Evolutionary conservation across 108 stramenopile genomes (phyloP).

Genomic region (Pseudonitzschia multiseries): DNA sequence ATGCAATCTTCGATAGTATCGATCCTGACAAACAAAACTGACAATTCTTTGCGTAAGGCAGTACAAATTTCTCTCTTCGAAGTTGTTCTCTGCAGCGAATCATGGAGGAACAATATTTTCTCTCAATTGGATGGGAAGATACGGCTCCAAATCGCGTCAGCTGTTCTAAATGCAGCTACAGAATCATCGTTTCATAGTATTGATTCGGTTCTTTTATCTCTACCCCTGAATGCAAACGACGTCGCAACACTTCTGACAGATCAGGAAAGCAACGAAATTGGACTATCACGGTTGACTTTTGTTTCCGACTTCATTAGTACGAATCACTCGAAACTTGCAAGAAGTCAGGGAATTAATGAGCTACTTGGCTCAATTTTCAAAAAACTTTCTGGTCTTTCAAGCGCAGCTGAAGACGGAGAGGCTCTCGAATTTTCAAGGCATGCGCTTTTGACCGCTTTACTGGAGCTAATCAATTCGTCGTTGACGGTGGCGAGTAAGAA

Average conservation of each 20-base stretch:
- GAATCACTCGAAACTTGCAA: slow-evolving; percentile 32
- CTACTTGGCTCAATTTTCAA: slow-evolving; percentile 27
- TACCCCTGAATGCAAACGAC: slow-evolving; percentile 61
- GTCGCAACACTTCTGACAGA: slow-evolving; percentile 42
- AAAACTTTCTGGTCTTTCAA: slow-evolving; percentile 20
- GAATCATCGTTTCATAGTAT: slow-evolving; percentile 34
- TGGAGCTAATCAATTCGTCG: slow-evolving; percentile 10
- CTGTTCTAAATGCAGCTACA: slow-evolving; percentile 43
- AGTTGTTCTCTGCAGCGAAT: slow-evolving; percentile 54
- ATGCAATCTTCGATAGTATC: slow-evolving; percentile 58
- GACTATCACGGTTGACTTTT: slow-evolving; percentile 48
- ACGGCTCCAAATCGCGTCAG: slow-evolving; percentile 24
- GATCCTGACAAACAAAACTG: slow-evolving; percentile 26
- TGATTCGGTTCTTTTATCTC: slow-evolving; percentile 49
- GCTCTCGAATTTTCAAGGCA: slow-evolving; percentile 27
- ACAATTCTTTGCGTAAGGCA: slow-evolving; percentile 2
- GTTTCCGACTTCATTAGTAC: slow-evolving; percentile 55
- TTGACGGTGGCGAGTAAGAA: slow-evolving; percentile 6
- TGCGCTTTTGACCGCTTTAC: slow-evolving; percentile 24
- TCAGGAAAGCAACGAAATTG: slow-evolving; percentile 23
- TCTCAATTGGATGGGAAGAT: slow-evolving; percentile 35
- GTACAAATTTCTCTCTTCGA: slow-evolving; percentile 37
- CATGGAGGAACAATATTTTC: slow-evolving; percentile 71
- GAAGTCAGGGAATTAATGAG: slow-evolving; percentile 5
- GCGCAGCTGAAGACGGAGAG: slow-evolving; percentile 16